phyloP scores from a whole-genome alignment of 129 eudicot genomes.

The Chrysanthemum makinoi region DNA sequence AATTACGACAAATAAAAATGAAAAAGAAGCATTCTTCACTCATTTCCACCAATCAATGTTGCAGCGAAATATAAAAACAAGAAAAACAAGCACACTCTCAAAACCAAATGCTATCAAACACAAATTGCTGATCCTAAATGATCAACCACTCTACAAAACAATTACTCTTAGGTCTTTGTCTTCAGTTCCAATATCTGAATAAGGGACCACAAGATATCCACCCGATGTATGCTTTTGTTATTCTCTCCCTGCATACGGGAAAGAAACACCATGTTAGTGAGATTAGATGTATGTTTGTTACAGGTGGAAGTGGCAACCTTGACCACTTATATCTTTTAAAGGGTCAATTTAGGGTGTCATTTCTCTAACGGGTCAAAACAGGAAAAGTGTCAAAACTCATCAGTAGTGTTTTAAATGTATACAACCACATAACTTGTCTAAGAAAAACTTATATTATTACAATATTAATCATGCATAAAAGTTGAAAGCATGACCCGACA shows the following conservation, averaged over 20 bases:
- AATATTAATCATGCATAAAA: too few relatives aligned
- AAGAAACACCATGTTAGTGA: conserved; percentile 3
- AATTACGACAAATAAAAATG: conserved; percentile 24
- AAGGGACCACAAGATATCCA: conserved; percentile 76
- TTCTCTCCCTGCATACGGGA: conserved; percentile 46
- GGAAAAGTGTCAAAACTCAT: neutral
- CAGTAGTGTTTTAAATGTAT: neutral
- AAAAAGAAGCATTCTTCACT: conserved; percentile 18
- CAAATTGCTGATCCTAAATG: neutral
- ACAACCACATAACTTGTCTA: neutral
- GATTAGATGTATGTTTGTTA: conserved; percentile 1
- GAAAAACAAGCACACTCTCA: conserved; percentile 2
- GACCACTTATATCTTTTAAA: neutral
- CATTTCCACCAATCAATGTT: conserved; percentile 10
- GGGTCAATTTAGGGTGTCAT: neutral
- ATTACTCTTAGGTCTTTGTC: conserved; percentile 25
- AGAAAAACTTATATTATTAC: too few relatives aligned
- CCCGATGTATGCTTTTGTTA: conserved; percentile 65
- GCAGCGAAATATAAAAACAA: conserved; percentile 15
- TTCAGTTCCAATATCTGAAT: conserved; percentile 63
- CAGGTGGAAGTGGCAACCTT: neutral
- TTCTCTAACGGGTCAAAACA: neutral
- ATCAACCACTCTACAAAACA: conserved; percentile 12
- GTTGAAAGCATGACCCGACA: too few relatives aligned
- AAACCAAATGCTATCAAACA: conserved; percentile 20